Evolutionary conservation across 2,329 filamentous ascomycete species (phyloP), one percentile per base, ranked within the genome.

Genomic region (Phialophora expanda): DNA sequence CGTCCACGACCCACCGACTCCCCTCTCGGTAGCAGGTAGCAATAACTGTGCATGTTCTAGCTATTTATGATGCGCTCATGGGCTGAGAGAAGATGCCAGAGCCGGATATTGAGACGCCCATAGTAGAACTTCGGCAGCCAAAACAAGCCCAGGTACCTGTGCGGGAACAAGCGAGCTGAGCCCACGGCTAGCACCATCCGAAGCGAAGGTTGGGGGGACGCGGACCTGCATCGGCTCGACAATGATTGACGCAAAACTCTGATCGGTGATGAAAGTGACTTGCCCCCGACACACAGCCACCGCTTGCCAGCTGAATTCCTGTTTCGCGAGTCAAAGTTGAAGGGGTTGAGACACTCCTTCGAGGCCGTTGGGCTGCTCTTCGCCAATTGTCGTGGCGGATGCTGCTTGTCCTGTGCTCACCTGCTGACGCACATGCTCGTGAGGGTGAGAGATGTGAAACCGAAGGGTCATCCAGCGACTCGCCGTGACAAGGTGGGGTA

Each of bases 371-470:
- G 26, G 56, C 20, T 51, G 48, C 3, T 22, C 20, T 14, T 51
- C 48, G 14, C 48, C 54, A 38, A 51, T 48, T 20, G 41, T n/a
- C 17, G 7, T 51, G 6, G 55, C 46, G 55, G 48, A 44, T 51
- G n/a, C 26, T 38, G 28, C 58, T 54, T 61, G 58, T 3, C 38
- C 32, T 55, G 20, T 32, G 44, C 46, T 50, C 50, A 56, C 38
- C 30, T 56, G 26, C 58, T 65, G 62, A 65, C 62, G 62, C 62
- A 65, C 38, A 61, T 65, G 62, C 48, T 28, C n/a, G 50, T 32
- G 28, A 46, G 53, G 58, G 26, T 62, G 44, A 50, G 38, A 46
- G 26, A 51, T 20, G 41, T 56, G 44, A 51, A 50, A 55, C 54
- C 53, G 55, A 58, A 54, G 53, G 64, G 59, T 44, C 38, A 8